phyloP scores from a whole-genome alignment of 2,329 filamentous ascomycete genomes.

The Pyrenophora tritici-repentis region DNA sequence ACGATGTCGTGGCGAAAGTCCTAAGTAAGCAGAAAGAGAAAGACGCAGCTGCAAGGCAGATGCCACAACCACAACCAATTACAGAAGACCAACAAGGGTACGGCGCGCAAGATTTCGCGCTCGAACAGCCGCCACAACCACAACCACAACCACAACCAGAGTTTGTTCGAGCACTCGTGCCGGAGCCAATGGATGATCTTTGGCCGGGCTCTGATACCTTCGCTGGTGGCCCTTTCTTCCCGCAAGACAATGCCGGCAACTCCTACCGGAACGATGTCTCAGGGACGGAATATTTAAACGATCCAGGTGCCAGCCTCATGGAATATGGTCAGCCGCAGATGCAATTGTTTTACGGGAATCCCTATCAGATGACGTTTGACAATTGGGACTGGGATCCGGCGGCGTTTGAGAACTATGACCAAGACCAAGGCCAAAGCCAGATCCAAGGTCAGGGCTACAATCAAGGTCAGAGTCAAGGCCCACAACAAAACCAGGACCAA shows the following conservation, averaged over 20 bases:
- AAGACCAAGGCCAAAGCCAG: background rate
- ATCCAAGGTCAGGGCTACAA: too few relatives aligned
- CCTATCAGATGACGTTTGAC: constrained; percentile 16
- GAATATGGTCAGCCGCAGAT: constrained; percentile 9
- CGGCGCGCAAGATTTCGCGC: too few relatives aligned
- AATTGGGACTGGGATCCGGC: constrained; percentile 12
- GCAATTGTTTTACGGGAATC: constrained; percentile 15
- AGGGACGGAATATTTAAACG: background rate
- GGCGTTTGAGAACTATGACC: background rate
- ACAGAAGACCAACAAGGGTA: too few relatives aligned
- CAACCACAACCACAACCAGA: too few relatives aligned
- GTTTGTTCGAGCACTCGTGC: too few relatives aligned
- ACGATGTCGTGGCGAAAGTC: constrained; percentile 19
- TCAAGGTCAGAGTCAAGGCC: too few relatives aligned
- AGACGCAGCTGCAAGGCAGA: background rate
- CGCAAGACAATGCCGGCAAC: background rate
- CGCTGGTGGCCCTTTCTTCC: background rate
- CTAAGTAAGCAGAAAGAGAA: constrained; percentile 8
- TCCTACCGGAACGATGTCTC: background rate
- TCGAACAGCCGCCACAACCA: too few relatives aligned
- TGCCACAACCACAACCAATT: background rate
- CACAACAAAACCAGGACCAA: too few relatives aligned
- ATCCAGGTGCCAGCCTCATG: background rate
- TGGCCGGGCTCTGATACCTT: too few relatives aligned
- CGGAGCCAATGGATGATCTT: too few relatives aligned